phyloP scores from a whole-genome alignment of 164 flowering plant genomes.

The Stephania yunnanensis region DNA sequence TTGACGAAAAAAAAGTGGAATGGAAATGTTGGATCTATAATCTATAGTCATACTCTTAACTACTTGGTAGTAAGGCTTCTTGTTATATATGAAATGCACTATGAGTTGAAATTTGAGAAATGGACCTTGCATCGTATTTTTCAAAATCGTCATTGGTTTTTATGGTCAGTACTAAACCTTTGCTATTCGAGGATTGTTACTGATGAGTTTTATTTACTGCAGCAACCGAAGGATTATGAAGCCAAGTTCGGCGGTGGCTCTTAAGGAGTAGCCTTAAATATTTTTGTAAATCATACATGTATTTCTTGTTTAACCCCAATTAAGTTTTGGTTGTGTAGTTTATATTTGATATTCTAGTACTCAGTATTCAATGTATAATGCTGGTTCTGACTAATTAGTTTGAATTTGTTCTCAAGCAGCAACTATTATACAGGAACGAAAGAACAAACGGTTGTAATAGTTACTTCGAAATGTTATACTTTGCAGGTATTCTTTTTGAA shows the following conservation, averaged over 20 bases:
- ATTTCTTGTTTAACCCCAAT: not conserved
- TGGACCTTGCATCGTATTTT: too few relatives aligned
- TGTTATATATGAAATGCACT: too few relatives aligned
- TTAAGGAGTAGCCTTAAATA: constrained; percentile 5
- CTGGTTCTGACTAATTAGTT: not conserved
- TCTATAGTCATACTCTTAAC: too few relatives aligned
- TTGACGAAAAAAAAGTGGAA: too few relatives aligned
- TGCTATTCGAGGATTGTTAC: too few relatives aligned
- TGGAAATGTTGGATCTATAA: too few relatives aligned
- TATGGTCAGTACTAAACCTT: too few relatives aligned
- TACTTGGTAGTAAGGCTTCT: too few relatives aligned
- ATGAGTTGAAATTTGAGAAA: too few relatives aligned
- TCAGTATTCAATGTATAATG: not conserved
- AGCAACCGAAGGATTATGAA: constrained; percentile 71
- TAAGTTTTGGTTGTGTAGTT: constrained; percentile 1
- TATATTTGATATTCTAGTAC: not conserved
- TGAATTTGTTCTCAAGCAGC: not conserved
- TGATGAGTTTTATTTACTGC: constrained; percentile 16
- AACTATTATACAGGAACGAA: not conserved
- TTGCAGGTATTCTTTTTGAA: not conserved
- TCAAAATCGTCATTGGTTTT: too few relatives aligned
- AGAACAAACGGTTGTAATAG: not conserved
- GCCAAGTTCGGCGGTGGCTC: constrained; percentile 45
- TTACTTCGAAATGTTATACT: not conserved
- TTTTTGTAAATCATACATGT: not conserved